These are phyloP conservation scores for Zoysia matrella DNA, from an alignment of 202 grass and related monocot genomes.

Conservation along the genomic window DNA sequence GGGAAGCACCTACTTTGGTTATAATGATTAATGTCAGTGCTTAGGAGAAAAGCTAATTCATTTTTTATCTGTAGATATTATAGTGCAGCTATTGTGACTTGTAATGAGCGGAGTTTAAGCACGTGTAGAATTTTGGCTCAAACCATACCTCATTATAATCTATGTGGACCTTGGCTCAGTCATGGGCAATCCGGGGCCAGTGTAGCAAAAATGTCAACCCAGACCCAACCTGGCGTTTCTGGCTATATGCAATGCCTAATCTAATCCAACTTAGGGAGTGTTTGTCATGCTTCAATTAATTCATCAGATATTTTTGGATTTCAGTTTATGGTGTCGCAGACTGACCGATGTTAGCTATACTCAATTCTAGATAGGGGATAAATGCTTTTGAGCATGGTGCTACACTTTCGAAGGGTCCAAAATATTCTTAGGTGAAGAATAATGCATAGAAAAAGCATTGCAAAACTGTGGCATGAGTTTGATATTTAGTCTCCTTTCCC, in stretches of 20 bases:
- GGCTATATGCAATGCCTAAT: not conserved
- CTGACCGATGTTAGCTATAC: not conserved
- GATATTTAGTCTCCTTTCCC: not conserved
- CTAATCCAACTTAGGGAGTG: not conserved
- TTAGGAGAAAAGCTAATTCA: not conserved
- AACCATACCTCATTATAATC: not conserved
- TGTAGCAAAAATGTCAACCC: not conserved
- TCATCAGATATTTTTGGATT: not conserved
- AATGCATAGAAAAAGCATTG: not conserved
- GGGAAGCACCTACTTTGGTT: too few species aligned
- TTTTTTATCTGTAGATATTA: not conserved
- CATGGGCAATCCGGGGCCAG: not conserved
- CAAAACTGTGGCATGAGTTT: not conserved
- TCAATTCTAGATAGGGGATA: conserved; percentile 15
- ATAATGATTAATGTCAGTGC: too few species aligned
- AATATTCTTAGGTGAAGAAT: conserved; percentile 5
- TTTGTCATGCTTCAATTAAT: not conserved
- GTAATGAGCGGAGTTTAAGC: not conserved
- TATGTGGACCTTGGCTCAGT: not conserved
- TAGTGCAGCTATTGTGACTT: not conserved
- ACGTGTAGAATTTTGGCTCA: not conserved
- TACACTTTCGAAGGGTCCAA: not conserved
- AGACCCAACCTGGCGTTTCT: not conserved
- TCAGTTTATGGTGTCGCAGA: not conserved
- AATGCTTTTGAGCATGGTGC: not conserved